Evolutionary conservation across 202 grass and related monocot genomes (phyloP), one percentile per base, ranked within the genome.

Genomic region (Digitaria exilis): DNA sequence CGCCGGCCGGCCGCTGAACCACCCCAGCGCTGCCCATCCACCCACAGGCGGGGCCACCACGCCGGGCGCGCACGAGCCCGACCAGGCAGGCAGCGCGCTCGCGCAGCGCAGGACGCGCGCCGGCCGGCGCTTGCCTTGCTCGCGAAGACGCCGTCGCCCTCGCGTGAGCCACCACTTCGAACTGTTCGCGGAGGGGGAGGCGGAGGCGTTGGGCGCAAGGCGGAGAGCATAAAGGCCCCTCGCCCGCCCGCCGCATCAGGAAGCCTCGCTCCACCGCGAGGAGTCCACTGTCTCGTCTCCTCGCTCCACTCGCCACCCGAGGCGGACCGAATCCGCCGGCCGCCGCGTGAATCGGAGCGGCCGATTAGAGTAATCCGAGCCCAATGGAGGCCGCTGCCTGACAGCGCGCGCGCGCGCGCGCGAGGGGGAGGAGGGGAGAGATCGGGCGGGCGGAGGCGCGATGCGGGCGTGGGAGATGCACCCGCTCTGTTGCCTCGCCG

Each of bases 401-500:
- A 79, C 48, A 4, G 35, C 0, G 51, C 21, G 29, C 7, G 43
- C 12, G 30, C 37, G 30, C n/a, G n/a, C n/a, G n/a, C n/a, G n/a
- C n/a, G n/a, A n/a, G n/a, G n/a, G n/a, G n/a, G n/a, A n/a, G n/a
- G n/a, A 0, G 11, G 34, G 34, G 24, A 42, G 58, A 80, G 75
- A 31, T 22, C 42, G 8, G 57, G 9, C 6, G 21, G 22, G 25
- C 39, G 22, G 80, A 6, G 52, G 10, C 63, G 65, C 45, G 76
- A 94, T 94, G 92, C 80, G 89, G 63, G 67, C 63, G 12, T 69
- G 84, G 81, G 89, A 91, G 62, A 87, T 91, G 92, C 92, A 94
- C 87, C 92, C 92, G 64, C 92, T 94, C 77, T 94, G 92, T 78
- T 94, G 92, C 89, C 87, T 94, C 55, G 78, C 73, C 31, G 78